phyloP scores from a whole-genome alignment of 768 basidiomycete species.

The Panus rudis region DNA sequence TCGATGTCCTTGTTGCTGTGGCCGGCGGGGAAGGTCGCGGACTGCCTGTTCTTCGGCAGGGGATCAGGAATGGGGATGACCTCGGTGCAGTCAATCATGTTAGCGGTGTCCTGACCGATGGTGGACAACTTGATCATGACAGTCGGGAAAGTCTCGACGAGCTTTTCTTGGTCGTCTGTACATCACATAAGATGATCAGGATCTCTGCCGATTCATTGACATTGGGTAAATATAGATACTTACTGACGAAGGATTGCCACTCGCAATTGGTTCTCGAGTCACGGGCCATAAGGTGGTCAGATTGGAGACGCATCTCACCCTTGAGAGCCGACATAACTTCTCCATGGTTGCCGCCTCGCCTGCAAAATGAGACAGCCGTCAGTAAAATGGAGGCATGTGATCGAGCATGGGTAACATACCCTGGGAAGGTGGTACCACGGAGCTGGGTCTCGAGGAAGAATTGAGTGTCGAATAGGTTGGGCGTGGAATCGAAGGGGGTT shows the following conservation, averaged over 20 bases:
- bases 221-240: neutral
- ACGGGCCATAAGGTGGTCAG: constrained; percentile 23
- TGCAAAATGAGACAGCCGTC: too few relatives aligned
- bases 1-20: constrained; percentile 16
- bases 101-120: constrained; percentile 15
- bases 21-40: constrained; percentile 16
- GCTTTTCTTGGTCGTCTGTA: constrained; percentile 15
- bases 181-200: neutral
- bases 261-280: constrained; percentile 28
- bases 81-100: constrained; percentile 20
- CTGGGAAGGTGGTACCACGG: constrained; percentile 20
- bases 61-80: constrained; percentile 16
- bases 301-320: constrained; percentile 22
- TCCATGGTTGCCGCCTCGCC: constrained; percentile 14
- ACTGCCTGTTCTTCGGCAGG: constrained; percentile 10
- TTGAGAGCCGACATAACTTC: constrained; percentile 16
- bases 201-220: too few relatives aligned
- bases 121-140: constrained; percentile 15
- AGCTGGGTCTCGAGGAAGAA: constrained; percentile 35
- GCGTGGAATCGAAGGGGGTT: constrained; percentile 18
- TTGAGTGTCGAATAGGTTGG: constrained; percentile 20
- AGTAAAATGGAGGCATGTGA: too few relatives aligned
- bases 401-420: too few relatives aligned
- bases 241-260: constrained; percentile 27
- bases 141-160: constrained; percentile 10